Evolutionary conservation across 1,284 basidiomycete genomes (phyloP), one percentile per base, ranked within the genome.

Genomic region (Stereum hirsutum): DNA sequence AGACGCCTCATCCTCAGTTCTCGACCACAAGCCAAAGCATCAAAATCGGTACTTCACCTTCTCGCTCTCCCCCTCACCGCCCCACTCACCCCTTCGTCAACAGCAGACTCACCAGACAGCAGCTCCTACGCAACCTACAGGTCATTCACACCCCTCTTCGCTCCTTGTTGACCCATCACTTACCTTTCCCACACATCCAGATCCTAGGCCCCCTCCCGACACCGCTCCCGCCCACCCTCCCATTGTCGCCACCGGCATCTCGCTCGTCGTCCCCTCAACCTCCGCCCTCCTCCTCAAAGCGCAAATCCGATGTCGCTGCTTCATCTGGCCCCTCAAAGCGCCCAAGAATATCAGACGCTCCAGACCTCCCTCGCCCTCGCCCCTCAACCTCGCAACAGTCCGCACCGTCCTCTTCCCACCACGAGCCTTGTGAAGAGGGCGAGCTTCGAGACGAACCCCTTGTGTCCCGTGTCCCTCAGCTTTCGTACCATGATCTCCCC

Each of bases 211-310:
- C 68, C 46, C 66, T 80, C 45, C 61, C 66, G 45, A 54, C 68
- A 26, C 75, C 72, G 47, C 66, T 81, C 25, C 78, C 82, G 42
- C 70, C 78, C 52, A 69, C 71, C 47, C 65, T 84, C 45, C 81
- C 81, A 25, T 75, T 75, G 46, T 81, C 81, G 45, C 80, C 81
- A 44, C 80, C 80, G 12, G 66, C 70, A 32, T 83, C 81, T 52
- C 74, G 78, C 54, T 64, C 71, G 51, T 59, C 69, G 55, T 83
- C 81, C 49, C 79, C 81, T 45, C 65, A n/a, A n/a, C n/a, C n/a
- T n/a, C n/a, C n/a, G n/a, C n/a, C 64, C 24, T 68, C 70, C 43
- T 55, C 63, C 46, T 54, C 57, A 52, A 86, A 86, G 64, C 79
- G 83, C 57, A 83, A 81, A 62, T 65, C 64, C 47, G 73, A 75